Evolutionary conservation across 2,329 filamentous ascomycete species (phyloP).

Genomic region (Paecilomyces formosus): DNA sequence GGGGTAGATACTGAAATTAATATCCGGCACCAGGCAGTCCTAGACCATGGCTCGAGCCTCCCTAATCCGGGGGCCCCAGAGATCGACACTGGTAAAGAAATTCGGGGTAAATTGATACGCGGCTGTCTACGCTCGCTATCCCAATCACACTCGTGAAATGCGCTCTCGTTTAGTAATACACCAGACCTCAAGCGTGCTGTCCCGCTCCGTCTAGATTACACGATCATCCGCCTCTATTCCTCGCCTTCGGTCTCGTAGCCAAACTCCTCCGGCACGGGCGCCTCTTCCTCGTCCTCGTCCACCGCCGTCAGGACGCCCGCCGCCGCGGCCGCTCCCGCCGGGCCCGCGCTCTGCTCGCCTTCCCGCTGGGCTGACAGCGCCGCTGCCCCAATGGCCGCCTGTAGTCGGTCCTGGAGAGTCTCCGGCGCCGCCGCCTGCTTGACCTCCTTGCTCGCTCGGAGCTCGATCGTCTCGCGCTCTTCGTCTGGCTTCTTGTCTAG

Average conservation of each 20-base stretch:
- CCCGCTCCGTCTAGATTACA: neutral
- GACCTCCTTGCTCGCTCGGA: constrained; percentile 74
- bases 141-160: neutral
- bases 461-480: constrained; percentile 72
- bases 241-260: constrained; percentile 39
- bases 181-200: constrained; percentile 12
- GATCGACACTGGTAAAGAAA: neutral
- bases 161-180: constrained; percentile 30
- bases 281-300: constrained; percentile 59
- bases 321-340: constrained; percentile 58
- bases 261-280: constrained; percentile 40
- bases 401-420: constrained; percentile 37
- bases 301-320: constrained; percentile 78
- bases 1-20: no score
- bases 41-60: neutral
- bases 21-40: no score
- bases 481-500: constrained; percentile 75
- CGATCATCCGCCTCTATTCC: constrained; percentile 3
- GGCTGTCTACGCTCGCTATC: neutral
- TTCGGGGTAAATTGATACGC: neutral
- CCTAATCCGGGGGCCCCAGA: neutral
- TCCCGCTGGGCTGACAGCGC: constrained; percentile 26
- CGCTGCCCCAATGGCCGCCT: constrained; percentile 28
- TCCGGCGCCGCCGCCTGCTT: constrained; percentile 36
- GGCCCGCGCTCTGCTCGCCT: constrained; percentile 14